Conservation (phyloP, 2,329 filamentous ascomycete species). For the Calonectria fujianensis region DNA sequence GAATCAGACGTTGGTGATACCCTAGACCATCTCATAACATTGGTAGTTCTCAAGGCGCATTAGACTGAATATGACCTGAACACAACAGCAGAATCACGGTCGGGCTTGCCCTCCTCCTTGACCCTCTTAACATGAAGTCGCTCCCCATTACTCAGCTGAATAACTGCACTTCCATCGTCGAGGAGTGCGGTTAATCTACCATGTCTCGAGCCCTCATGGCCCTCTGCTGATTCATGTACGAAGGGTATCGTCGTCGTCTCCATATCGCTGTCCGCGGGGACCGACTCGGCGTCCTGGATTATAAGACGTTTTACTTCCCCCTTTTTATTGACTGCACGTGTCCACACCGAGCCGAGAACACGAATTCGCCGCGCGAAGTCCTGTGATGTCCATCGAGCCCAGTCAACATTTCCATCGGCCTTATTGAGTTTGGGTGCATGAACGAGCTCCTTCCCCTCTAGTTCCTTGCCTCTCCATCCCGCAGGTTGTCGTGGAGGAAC, state of each 20-base stretch:
- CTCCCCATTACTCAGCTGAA: constrained; percentile 47
- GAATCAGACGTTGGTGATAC: background rate
- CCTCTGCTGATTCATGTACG: constrained; percentile 32
- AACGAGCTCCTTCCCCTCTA: constrained; percentile 46
- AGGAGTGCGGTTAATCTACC: constrained; percentile 35
- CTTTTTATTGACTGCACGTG: constrained; percentile 55
- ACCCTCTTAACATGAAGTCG: constrained; percentile 56
- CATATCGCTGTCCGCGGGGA: constrained; percentile 20
- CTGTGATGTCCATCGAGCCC: constrained; percentile 70
- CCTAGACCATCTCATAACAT: background rate
- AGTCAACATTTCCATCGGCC: constrained; percentile 78
- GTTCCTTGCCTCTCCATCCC: constrained; percentile 53
- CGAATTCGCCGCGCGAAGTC: constrained; percentile 74
- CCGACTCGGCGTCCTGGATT: constrained; percentile 59
- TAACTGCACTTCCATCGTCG: constrained; percentile 48
- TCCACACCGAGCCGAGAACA: constrained; percentile 82
- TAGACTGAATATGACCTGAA: constrained; percentile 46
- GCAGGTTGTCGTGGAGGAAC: constrained; percentile 74
- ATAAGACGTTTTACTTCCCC: constrained; percentile 61
- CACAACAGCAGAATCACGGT: constrained; percentile 52
- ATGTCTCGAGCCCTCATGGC: constrained; percentile 23
- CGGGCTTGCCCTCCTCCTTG: constrained; percentile 59
- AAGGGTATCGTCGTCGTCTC: constrained; percentile 44
- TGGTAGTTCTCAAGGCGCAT: background rate
- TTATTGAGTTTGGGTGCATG: constrained; percentile 85